phyloP scores from a whole-genome alignment of 306 rosid species.

The Fagus sylvatica region DNA sequence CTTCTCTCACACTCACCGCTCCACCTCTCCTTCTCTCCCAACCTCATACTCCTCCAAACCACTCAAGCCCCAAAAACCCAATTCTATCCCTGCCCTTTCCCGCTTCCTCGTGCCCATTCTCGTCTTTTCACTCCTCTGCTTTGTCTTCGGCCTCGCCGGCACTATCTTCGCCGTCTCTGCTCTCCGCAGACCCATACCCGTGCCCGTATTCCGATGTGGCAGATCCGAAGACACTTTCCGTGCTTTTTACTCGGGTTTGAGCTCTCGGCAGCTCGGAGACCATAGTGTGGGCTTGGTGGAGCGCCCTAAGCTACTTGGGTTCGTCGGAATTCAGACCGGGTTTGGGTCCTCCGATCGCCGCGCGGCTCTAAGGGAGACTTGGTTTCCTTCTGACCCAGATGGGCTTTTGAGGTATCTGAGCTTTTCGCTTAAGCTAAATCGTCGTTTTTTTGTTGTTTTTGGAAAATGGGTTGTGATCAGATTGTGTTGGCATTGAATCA shows the following conservation, averaged over 20 bases:
- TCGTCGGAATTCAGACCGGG: conserved; percentile 39
- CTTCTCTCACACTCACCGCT: conserved; percentile 25
- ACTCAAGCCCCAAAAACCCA: conserved; percentile 26
- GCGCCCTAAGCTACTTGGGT: conserved; percentile 41
- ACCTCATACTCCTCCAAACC: conserved; percentile 31
- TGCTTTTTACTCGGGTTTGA: conserved; percentile 24
- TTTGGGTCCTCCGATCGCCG: conserved; percentile 36
- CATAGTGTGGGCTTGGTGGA: conserved; percentile 26
- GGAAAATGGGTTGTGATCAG: not conserved
- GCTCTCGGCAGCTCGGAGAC: conserved; percentile 1
- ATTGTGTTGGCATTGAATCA: not conserved
- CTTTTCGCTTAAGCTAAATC: not conserved
- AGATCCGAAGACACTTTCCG: conserved; percentile 35
- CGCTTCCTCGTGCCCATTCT: conserved; percentile 18
- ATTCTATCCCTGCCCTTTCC: not conserved
- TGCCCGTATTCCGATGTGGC: conserved; percentile 40
- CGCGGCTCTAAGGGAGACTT: conserved; percentile 33
- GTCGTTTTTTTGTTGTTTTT: not conserved
- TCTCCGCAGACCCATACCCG: conserved; percentile 28
- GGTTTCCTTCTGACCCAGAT: conserved; percentile 36
- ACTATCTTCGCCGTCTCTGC: conserved; percentile 27
- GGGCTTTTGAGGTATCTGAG: conserved; percentile 30
- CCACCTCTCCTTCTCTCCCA: conserved; percentile 21
- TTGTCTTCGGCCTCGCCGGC: conserved; percentile 34
- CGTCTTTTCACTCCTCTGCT: conserved; percentile 28